Evolutionary conservation across 2,329 filamentous ascomycete species (phyloP).

Genomic region (Beauveria caledonica): DNA sequence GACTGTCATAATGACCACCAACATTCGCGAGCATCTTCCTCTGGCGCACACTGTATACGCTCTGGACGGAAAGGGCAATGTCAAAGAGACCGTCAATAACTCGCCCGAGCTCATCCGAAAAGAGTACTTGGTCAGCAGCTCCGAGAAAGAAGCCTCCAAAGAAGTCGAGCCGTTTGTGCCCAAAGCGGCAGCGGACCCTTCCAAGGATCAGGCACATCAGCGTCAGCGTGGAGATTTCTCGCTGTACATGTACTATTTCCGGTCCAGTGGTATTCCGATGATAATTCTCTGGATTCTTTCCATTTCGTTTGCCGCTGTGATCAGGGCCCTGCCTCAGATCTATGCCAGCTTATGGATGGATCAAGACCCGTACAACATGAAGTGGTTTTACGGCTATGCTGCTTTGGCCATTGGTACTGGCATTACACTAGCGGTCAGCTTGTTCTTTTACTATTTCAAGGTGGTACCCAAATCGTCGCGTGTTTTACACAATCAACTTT

Average conservation of each 20-base stretch:
- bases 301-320: not conserved
- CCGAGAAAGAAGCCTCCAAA: not conserved
- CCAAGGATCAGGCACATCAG: constrained; percentile 1
- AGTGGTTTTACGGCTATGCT: constrained; percentile 10
- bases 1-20: constrained; percentile 14
- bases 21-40: constrained; percentile 9
- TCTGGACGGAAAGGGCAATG: constrained; percentile 1
- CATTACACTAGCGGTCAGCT: not conserved
- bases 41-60: constrained; percentile 8
- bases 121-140: constrained; percentile 4
- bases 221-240: constrained; percentile 8
- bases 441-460: constrained; percentile 8
- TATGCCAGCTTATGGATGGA: constrained; percentile 13
- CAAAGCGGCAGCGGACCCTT: not conserved
- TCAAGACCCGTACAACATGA: constrained; percentile 1
- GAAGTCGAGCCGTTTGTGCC: not conserved
- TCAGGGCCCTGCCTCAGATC: constrained; percentile 3
- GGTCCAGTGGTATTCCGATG: not conserved
- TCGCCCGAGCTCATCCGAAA: constrained; percentile 3
- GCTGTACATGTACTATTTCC: constrained; percentile 11
- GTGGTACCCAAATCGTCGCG: constrained; percentile 10
- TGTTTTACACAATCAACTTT: not conserved
- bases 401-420: not conserved
- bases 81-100: constrained; percentile 7
- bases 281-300: not conserved